phyloP scores from a whole-genome alignment of 225 moss, liverwort and hornwort genomes.

The Climacium dendroides region DNA sequence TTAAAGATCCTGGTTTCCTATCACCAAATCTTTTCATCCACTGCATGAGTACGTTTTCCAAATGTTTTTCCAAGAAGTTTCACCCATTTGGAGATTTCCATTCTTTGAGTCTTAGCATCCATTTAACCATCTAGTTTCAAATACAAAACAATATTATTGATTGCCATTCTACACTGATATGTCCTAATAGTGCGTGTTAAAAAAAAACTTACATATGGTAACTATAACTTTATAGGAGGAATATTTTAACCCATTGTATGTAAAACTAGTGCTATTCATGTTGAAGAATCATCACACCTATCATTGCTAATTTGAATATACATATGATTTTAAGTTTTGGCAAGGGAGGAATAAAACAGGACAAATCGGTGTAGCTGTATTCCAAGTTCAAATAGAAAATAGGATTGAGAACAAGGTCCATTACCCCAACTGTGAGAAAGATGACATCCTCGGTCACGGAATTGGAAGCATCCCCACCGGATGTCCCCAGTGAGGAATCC shows the following conservation, averaged over 20 bases:
- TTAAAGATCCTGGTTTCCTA: no score
- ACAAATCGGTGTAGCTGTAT: background rate
- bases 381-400: background rate
- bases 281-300: background rate
- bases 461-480: constrained; percentile 10
- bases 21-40: background rate
- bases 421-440: constrained; percentile 72
- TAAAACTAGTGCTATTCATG: background rate
- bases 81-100: background rate
- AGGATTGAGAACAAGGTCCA: background rate
- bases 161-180: background rate
- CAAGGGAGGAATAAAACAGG: background rate
- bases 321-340: background rate
- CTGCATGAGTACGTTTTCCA: no score
- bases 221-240: background rate
- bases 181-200: background rate
- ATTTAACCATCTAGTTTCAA: background rate
- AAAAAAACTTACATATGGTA: background rate
- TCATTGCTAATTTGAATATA: background rate
- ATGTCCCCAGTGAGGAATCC: constrained; percentile 18
- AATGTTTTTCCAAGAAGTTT: no score
- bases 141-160: background rate
- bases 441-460: constrained; percentile 40
- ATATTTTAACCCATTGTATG: background rate
- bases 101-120: background rate